Conservation (phyloP, 306 rosid species). For the Spatholobus suberectus region DNA sequence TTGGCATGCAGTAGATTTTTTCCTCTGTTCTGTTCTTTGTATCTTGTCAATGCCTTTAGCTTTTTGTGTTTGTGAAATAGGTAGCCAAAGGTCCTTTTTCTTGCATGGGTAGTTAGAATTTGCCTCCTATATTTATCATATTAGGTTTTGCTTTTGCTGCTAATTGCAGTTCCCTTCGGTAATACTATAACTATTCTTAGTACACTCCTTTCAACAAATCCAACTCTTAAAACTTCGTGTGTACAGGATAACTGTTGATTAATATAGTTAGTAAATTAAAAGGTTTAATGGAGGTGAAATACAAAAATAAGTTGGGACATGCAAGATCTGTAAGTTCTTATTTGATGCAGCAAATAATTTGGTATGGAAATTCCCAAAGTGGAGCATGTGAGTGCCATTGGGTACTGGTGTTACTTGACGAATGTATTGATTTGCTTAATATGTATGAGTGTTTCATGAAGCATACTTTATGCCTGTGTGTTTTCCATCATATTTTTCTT, state of each 20-base stretch:
- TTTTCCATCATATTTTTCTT: not conserved
- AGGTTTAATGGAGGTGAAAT: not conserved
- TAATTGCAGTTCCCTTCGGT: not conserved
- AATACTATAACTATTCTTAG: not conserved
- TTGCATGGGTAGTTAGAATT: not conserved
- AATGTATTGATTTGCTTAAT: not conserved
- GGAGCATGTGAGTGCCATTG: not conserved
- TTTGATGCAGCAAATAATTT: not conserved
- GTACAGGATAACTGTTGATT: not conserved
- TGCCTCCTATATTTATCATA: conserved; percentile 6
- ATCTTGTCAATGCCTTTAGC: not conserved
- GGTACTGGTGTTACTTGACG: not conserved
- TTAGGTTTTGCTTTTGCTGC: not conserved
- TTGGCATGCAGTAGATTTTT: not conserved
- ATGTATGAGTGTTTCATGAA: not conserved
- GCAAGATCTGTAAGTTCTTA: not conserved
- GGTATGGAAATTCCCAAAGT: not conserved
- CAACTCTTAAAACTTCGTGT: not conserved
- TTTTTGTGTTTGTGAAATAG: not conserved
- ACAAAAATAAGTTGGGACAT: not conserved
- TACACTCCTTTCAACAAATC: not conserved
- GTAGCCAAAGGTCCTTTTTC: not conserved
- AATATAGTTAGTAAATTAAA: not conserved
- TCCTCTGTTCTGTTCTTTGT: not conserved
- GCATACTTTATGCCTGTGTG: not conserved